phyloP scores from a whole-genome alignment of 306 rosid species.

The Luffa acutangula region DNA sequence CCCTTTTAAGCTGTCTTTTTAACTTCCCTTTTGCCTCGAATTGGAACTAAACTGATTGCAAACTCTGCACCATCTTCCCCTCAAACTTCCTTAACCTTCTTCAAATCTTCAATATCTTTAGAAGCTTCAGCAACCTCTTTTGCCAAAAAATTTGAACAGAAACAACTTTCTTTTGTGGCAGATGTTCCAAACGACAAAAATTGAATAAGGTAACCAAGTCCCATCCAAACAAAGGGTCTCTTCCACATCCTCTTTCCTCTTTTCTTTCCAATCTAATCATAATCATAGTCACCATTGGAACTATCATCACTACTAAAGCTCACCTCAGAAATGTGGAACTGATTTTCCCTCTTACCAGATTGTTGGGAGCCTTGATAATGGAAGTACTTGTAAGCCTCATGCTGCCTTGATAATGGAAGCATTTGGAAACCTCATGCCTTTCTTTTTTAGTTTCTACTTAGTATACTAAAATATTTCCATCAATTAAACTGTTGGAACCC shows the following conservation, averaged over 20 bases:
- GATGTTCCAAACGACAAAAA: not conserved
- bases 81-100: not conserved
- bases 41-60: not conserved
- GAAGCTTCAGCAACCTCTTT: not conserved
- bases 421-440: not conserved
- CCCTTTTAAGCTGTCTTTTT: not conserved
- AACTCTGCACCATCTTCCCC: not conserved
- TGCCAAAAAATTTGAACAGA: not conserved
- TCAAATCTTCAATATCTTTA: not conserved
- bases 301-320: not conserved
- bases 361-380: not conserved
- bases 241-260: not conserved
- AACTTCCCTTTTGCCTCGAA: not conserved
- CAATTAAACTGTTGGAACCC: not conserved
- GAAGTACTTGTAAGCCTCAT: not conserved
- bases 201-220: not conserved
- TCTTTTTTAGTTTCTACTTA: not conserved
- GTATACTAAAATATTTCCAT: not conserved
- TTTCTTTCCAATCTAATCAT: not conserved
- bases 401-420: not conserved
- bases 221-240: not conserved
- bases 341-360: not conserved
- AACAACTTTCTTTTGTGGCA: not conserved
- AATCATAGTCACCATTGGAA: not conserved
- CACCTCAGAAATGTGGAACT: not conserved